Evolutionary conservation across 768 basidiomycete genomes (phyloP), one percentile per base, ranked within the genome.

Genomic region (Russula sp.): DNA sequence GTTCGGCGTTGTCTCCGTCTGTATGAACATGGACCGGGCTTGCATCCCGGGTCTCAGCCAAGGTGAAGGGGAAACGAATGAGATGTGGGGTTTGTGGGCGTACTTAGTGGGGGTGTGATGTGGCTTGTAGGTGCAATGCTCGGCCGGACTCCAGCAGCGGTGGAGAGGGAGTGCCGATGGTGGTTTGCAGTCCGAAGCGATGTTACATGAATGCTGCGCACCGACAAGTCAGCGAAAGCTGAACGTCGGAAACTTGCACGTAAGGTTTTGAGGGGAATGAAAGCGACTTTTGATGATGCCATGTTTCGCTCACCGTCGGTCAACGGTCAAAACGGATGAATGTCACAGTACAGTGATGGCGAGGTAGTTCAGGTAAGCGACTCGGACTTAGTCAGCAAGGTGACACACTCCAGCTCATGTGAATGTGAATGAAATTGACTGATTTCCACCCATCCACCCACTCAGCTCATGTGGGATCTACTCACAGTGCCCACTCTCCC

Each of bases 1-100:
- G 72, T 99, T 99, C 0, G 97, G 97, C 0, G 97, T 99, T 10
- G 86, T 84, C 75, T 98, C 95, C 5, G 96, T 98, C 75, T 99
- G 97, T 60, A 98, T 97, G 77, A 98, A 98, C 95, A 98, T 96
- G 57, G 88, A 87, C 25, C 94, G 84, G 38, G 75, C 90, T 47
- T 16, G 11, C 7, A 10, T 6, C 5, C 22, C 2, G 45, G 4
- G 9, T 43, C 43, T 52, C 50, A 22, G 36, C 50, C 5, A 3
- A 45, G 20, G 16, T 7, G 14, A 32, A 41, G 13, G 6, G n/a
- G 2, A 5, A 39, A 47, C 13, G 35, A 9, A 3, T 29, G 7
- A 13, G 18, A 42, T 11, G 25, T 34, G 16, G 16, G 25, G 5
- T 3, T 29, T 13, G 16, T 34, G 14, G 51, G 59, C 77, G 68